Evolutionary conservation across 2,329 filamentous ascomycete genomes (phyloP).

Genomic region (Fusarium paranaense): DNA sequence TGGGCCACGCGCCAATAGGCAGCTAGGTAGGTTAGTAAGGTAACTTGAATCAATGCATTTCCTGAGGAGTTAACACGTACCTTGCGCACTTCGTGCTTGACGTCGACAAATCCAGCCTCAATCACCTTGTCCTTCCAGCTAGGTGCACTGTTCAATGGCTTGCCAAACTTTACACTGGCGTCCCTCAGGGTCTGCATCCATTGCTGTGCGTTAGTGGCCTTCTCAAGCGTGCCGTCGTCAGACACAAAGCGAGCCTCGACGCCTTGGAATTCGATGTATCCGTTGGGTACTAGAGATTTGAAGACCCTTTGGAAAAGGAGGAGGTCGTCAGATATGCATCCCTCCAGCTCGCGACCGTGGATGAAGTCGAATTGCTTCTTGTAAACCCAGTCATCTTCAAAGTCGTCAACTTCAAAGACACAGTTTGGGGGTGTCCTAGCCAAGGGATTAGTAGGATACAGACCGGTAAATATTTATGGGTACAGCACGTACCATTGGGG

Average conservation of each 20-base stretch:
- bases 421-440: constrained; percentile 29
- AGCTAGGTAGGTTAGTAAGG: neutral
- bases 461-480: neutral
- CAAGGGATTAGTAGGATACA: neutral
- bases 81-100: constrained; percentile 29
- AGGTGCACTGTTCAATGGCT: constrained; percentile 18
- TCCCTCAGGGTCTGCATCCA: constrained; percentile 21
- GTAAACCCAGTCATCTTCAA: constrained; percentile 31
- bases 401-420: constrained; percentile 30
- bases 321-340: constrained; percentile 28
- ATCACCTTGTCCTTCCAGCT: constrained; percentile 24
- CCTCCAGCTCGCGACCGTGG: constrained; percentile 33
- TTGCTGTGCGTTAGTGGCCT: constrained; percentile 19
- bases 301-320: constrained; percentile 18
- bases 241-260: constrained; percentile 26
- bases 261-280: constrained; percentile 23
- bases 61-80: neutral
- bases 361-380: constrained; percentile 33
- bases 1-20: constrained; percentile 29
- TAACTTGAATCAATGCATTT: fast-evolving
- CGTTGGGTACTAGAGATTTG: constrained; percentile 17
- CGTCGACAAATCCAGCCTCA: constrained; percentile 23
- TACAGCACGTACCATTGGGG: constrained; percentile 19
- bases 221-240: constrained; percentile 28
- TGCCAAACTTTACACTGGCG: constrained; percentile 23